A percentile compares a stretch with the other conserved stretches of the same genome.
Conservation (phyloP, 352 stramenopile genomes). For the Phytophthora sansomeana region DNA sequence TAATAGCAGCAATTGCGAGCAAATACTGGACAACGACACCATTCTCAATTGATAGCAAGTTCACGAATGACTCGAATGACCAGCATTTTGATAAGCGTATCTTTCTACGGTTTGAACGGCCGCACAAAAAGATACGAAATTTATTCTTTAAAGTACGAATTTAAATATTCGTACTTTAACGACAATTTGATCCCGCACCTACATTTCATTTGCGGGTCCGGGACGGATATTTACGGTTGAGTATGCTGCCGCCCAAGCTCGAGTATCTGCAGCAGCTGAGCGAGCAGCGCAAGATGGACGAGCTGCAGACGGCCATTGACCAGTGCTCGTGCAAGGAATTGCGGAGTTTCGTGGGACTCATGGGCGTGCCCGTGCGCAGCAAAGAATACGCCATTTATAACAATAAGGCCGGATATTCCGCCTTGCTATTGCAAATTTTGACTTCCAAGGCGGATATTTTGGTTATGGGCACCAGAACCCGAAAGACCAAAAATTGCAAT, state of each 20-base stretch:
- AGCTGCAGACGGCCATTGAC: too few species aligned
- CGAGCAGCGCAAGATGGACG: too few species aligned
- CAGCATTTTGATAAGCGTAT: constrained; percentile 22
- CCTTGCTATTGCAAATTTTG: constrained; percentile 14
- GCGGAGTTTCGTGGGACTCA: background rate
- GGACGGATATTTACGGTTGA: too few species aligned
- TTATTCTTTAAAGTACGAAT: background rate
- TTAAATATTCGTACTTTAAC: too few species aligned
- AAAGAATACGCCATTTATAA: constrained; percentile 21
- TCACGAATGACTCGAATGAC: constrained; percentile 3
- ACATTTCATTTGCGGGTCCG: too few species aligned
- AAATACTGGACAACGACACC: constrained; percentile 11
- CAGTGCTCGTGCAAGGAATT: background rate
- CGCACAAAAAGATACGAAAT: constrained; percentile 24
- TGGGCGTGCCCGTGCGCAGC: constrained; percentile 11
- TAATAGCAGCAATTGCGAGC: constrained; percentile 17
- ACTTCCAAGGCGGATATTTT: background rate
- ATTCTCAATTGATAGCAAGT: constrained; percentile 11
- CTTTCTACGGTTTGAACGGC: constrained; percentile 33
- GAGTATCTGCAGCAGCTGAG: too few species aligned
- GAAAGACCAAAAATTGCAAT: background rate
- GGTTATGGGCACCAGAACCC: too few species aligned
- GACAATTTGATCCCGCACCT: too few species aligned
- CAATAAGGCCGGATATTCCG: constrained; percentile 11
- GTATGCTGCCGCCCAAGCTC: too few species aligned